A percentile compares a stretch with the other conserved stretches of the same genome.
phyloP scores from a whole-genome alignment of 495 filamentous ascomycete genomes.

The Hyaloscypha hepaticicola region DNA sequence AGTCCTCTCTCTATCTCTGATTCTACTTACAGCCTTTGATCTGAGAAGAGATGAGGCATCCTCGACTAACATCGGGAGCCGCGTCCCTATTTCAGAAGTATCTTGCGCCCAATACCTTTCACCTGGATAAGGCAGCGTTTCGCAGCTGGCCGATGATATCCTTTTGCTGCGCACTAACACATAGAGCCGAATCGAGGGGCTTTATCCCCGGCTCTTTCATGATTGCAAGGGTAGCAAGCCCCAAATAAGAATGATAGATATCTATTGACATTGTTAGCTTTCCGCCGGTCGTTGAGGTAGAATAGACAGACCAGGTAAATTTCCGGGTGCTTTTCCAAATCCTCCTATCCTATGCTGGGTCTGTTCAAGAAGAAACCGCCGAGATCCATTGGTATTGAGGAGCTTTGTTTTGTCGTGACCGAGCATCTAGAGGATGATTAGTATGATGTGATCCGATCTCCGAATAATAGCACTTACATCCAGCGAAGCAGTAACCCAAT shows the following conservation, averaged over 20 bases:
- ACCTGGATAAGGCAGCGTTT: conserved; percentile 11
- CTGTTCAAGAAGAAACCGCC: conserved; percentile 78
- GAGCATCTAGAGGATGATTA: conserved; percentile 57
- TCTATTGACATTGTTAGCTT: conserved; percentile 44
- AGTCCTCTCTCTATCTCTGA: no score
- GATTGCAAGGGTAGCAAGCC: conserved; percentile 71
- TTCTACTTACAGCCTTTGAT: background rate
- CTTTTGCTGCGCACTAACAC: conserved; percentile 55
- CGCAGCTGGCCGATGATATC: conserved; percentile 39
- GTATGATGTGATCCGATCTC: conserved; percentile 15
- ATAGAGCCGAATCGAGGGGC: conserved; percentile 66
- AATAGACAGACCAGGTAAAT: conserved; percentile 54
- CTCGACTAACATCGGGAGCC: conserved; percentile 19
- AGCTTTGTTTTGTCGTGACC: conserved; percentile 51
- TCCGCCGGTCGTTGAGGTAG: conserved; percentile 9
- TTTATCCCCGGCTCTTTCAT: conserved; percentile 62
- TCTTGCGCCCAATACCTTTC: conserved; percentile 24
- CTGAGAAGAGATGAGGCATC: no score
- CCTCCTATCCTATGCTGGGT: conserved; percentile 92
- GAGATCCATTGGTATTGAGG: conserved; percentile 57
- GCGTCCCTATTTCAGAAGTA: conserved; percentile 24
- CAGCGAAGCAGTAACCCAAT: conserved; percentile 80
- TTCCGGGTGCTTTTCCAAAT: conserved; percentile 80
- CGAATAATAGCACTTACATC: conserved; percentile 40
- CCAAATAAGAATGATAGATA: conserved; percentile 87